These are phyloP conservation scores for Heliosperma pusillum DNA, from an alignment of 148 eudicot species.

Conservation along the genomic window DNA sequence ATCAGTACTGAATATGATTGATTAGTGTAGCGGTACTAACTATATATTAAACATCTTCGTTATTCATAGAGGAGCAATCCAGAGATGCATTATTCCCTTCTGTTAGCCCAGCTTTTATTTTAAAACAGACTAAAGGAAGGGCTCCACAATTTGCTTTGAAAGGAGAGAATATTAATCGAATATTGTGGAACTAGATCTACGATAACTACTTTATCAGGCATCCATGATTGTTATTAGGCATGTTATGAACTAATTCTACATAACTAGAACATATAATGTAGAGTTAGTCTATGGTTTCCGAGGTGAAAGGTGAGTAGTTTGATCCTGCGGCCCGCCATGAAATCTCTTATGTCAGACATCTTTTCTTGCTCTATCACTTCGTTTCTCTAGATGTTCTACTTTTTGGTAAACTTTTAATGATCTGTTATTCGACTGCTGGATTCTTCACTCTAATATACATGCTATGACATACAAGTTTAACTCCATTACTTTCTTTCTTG, in stretches of 20 bases:
- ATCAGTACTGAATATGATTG: background rate
- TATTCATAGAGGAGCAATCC: background rate
- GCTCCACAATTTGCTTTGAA: background rate
- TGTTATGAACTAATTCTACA: no score
- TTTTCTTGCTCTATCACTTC: background rate
- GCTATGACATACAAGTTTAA: background rate
- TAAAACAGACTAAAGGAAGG: background rate
- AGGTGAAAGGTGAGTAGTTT: background rate
- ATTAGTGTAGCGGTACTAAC: background rate
- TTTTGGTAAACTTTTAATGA: no score
- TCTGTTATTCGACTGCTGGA: background rate
- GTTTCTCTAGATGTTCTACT: background rate
- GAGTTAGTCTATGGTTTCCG: background rate
- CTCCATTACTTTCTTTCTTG: background rate
- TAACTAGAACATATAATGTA: background rate
- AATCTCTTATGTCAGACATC: background rate
- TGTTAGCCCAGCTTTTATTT: background rate
- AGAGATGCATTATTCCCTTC: background rate
- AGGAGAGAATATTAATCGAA: background rate
- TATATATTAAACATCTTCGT: background rate
- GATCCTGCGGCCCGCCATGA: background rate
- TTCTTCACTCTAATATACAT: background rate
- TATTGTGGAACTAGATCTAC: background rate
- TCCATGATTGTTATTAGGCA: no score
- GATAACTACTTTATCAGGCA: background rate